These are phyloP conservation scores for Russula earlei DNA, from an alignment of 768 basidiomycete genomes.

Conservation along the genomic window DNA sequence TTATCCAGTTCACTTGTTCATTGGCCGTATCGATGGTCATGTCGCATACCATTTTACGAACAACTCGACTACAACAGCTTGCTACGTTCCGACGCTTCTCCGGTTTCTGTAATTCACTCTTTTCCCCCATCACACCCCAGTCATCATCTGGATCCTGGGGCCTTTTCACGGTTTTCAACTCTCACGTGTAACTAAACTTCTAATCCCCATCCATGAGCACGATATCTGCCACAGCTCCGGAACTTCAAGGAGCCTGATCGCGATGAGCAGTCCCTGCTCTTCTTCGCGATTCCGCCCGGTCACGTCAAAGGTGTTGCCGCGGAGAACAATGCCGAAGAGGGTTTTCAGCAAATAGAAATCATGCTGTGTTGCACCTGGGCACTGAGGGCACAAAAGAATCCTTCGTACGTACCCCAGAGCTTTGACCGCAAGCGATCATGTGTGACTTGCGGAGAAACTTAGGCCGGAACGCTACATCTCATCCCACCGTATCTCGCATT, in stretches of 20 bases:
- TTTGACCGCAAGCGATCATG: not conserved
- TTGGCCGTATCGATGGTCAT: not conserved
- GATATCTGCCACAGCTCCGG: slow-evolving; percentile 79
- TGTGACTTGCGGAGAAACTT: not conserved
- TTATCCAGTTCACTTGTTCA: not conserved
- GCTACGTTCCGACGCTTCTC: not conserved
- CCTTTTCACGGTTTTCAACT: not conserved
- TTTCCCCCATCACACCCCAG: not conserved
- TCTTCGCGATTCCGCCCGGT: slow-evolving; percentile 71
- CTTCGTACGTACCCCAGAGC: slow-evolving; percentile 45
- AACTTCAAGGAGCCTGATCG: slow-evolving; percentile 89
- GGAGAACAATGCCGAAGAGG: slow-evolving; percentile 27
- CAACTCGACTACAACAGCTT: too few species aligned
- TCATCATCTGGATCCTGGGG: not conserved
- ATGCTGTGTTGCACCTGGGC: slow-evolving; percentile 74
- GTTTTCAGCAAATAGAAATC: slow-evolving; percentile 71
- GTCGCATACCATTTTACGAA: too few species aligned
- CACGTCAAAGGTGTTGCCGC: slow-evolving; percentile 15
- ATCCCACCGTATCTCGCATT: slow-evolving; percentile 88
- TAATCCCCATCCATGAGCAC: slow-evolving; percentile 46
- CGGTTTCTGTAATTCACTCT: too few species aligned
- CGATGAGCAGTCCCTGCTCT: slow-evolving; percentile 75
- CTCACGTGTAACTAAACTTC: not conserved
- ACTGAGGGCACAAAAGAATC: slow-evolving; percentile 80
- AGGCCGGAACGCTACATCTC: slow-evolving; percentile 89